Conservation (phyloP, 345 rosid species). For the Gossypium longicalyx region DNA sequence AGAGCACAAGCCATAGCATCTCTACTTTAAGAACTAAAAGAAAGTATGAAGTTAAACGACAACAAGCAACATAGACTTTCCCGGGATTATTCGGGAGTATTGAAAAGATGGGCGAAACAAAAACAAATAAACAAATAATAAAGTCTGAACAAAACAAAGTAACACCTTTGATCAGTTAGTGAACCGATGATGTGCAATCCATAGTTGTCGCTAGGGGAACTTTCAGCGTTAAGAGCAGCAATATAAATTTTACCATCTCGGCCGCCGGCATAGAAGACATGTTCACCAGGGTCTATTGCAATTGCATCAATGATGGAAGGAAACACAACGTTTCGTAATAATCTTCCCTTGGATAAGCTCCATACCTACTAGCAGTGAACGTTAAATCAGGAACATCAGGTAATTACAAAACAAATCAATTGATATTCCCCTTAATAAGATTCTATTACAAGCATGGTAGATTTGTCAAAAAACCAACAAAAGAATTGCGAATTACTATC, state of each 20-base stretch:
- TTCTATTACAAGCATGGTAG: not conserved
- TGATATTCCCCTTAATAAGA: not conserved
- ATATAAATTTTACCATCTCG: conserved; percentile 74
- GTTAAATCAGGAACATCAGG: not conserved
- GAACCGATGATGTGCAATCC: conserved; percentile 62
- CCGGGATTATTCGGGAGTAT: not conserved
- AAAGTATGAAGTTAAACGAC: not conserved
- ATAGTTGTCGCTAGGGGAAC: conserved; percentile 33
- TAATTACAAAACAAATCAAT: not conserved
- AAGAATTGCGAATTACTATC: not conserved
- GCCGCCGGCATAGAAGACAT: conserved; percentile 82
- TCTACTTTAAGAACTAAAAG: not conserved
- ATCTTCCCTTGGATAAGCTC: conserved; percentile 66
- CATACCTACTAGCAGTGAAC: conserved; percentile 44
- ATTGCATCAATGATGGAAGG: conserved; percentile 73
- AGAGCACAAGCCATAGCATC: not conserved
- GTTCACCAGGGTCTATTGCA: conserved; percentile 75
- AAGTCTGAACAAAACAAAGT: not conserved
- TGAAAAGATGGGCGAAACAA: not conserved
- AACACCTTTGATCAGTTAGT: conserved; percentile 49
- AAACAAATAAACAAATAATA: not conserved
- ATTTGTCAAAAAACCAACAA: not conserved
- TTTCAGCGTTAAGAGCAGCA: conserved; percentile 57
- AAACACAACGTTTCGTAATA: conserved; percentile 60
- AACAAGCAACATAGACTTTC: not conserved